Evolutionary conservation across 169 alveolate species (phyloP), one percentile per base, ranked within the genome.

Genomic region (Sarcocystis neurona): DNA sequence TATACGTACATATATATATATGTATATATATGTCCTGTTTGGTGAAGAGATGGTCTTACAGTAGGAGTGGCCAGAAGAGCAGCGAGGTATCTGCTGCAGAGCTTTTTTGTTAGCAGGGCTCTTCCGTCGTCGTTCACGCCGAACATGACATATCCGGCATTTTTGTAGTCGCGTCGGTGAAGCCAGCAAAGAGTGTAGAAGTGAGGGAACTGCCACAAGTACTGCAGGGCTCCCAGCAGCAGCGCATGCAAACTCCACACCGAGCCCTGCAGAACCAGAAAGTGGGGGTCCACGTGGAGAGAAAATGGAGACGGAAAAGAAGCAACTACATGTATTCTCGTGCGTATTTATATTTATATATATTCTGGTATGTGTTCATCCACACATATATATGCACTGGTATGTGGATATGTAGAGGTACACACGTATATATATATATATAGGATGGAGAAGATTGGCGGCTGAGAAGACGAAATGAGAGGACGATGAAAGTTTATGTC

Each of bases 201-300:
- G 50, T 89, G 92, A 15, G 92, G 92, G 37, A 89, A 89, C 48
- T 89, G 92, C 92, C 92, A 89, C 53, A 89, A n/a, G 27, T 66
- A 56, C 70, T 89, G 92, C 75, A 89, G 63, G 47, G 41, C 70
- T 58, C 80, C 50, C 8, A 88, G 79, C 27, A 87, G 27, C 87
- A 70, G 44, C 12, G 87, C 63, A 18, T 41, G 77, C 80, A 39
- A 18, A 34, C 60, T 32, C 0, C 39, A 23, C 34, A 87, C 88
- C 30, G 85, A 47, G 34, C 90, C 80, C 90, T 86, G 91, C 5
- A 43, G 39, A 32, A n/a, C n/a, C n/a, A n/a, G n/a, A n/a, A 15
- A 78, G 30, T 46, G 34, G 32, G 41, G 74, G 18, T 18, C 20
- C 12, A 43, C 8, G 27, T 15, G 18, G 18, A 27, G 63, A 12